phyloP scores from a whole-genome alignment of 2,329 filamentous ascomycete genomes.

The Tolypocladium sp. region DNA sequence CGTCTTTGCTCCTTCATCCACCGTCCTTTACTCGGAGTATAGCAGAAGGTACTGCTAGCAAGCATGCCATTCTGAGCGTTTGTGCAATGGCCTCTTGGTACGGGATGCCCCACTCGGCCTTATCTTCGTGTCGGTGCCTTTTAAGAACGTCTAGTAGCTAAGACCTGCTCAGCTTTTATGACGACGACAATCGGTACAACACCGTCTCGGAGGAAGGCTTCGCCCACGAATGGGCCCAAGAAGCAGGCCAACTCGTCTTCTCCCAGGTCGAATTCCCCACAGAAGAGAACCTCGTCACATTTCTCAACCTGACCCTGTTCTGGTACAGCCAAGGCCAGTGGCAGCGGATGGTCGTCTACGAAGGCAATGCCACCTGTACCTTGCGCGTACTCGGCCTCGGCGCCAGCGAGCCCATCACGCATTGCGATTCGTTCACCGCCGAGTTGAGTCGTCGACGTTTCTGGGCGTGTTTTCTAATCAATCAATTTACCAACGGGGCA shows the following conservation, averaged over 20 bases:
- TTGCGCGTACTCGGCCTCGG: background rate
- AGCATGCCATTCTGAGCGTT: background rate
- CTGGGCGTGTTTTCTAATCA: background rate
- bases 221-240: background rate
- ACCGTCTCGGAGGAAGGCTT: background rate
- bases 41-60: background rate
- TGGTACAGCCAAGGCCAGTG: background rate
- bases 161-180: background rate
- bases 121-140: too few relatives aligned
- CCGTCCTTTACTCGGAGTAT: background rate
- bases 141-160: too few relatives aligned
- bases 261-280: background rate
- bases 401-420: too few relatives aligned
- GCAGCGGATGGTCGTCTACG: background rate
- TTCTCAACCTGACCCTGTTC: background rate
- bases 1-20: background rate
- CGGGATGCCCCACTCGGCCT: too few relatives aligned
- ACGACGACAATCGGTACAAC: background rate
- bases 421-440: background rate
- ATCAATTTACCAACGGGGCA: background rate
- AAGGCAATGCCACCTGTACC: background rate
- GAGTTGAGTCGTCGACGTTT: background rate
- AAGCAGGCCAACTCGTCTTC: background rate
- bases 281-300: background rate
- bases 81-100: background rate